phyloP scores from a whole-genome alignment of 2,329 filamentous ascomycete genomes.

The Ploettnerulaceae sp. region DNA sequence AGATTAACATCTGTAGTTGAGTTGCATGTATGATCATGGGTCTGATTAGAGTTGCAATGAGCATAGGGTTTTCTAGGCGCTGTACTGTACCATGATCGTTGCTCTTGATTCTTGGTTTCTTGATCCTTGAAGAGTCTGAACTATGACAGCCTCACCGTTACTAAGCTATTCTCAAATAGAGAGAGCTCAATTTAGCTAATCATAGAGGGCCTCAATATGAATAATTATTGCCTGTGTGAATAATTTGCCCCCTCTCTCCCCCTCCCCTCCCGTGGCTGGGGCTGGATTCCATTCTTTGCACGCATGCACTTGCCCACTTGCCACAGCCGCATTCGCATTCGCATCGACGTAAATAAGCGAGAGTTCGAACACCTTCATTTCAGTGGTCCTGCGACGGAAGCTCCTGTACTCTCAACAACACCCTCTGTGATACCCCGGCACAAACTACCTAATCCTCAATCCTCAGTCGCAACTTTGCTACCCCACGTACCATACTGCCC shows the following conservation, averaged over 20 bases:
- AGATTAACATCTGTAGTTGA: neutral
- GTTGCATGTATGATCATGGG: too few relatives aligned
- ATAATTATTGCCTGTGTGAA: neutral
- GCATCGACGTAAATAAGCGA: conserved; percentile 9
- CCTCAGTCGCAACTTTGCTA: conserved; percentile 13
- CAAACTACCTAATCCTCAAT: conserved; percentile 8
- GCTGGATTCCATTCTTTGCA: too few relatives aligned
- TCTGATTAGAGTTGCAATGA: too few relatives aligned
- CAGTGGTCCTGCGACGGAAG: neutral
- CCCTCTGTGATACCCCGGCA: conserved; percentile 27
- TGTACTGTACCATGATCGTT: too few relatives aligned
- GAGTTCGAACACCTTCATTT: conserved; percentile 7
- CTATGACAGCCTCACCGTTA: too few relatives aligned
- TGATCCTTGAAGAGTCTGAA: too few relatives aligned
- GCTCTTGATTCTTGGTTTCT: too few relatives aligned
- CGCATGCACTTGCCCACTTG: conserved; percentile 2
- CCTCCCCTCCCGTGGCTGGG: neutral
- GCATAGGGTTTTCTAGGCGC: too few relatives aligned
- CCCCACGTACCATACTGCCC: conserved; percentile 3
- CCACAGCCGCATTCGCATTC: neutral
- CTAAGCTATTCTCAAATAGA: too few relatives aligned
- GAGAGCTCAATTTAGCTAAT: too few relatives aligned
- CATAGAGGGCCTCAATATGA: too few relatives aligned
- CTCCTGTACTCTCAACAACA: conserved; percentile 4
- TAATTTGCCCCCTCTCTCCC: too few relatives aligned